A percentile compares a stretch with the other conserved stretches of the same genome.
Conservation (phyloP, 495 filamentous ascomycete genomes). For the Aspergillus hancockii region DNA sequence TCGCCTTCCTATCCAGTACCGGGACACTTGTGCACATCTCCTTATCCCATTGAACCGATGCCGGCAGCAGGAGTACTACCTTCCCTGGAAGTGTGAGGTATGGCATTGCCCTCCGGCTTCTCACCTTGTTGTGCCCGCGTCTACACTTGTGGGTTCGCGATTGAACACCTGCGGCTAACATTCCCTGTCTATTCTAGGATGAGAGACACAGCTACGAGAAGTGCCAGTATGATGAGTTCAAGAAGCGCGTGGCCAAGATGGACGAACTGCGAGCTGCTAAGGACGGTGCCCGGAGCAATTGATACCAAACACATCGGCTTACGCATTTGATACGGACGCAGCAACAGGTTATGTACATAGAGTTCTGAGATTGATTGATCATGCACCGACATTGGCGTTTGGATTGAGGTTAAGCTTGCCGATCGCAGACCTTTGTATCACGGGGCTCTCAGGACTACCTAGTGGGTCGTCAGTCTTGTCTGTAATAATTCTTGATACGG, state of each 20-base stretch:
- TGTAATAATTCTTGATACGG: background rate
- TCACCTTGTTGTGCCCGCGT: background rate
- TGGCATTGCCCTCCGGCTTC: slow-evolving; percentile 25
- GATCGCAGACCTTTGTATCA: slow-evolving; percentile 11
- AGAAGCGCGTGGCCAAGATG: slow-evolving; percentile 98
- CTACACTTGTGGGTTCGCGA: background rate
- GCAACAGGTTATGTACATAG: slow-evolving; percentile 50
- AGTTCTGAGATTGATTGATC: slow-evolving; percentile 39
- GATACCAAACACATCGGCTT: slow-evolving; percentile 30
- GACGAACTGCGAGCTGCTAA: slow-evolving; percentile 88
- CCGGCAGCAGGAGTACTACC: slow-evolving; percentile 85
- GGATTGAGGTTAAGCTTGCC: slow-evolving; percentile 25
- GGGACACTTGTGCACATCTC: slow-evolving; percentile 91
- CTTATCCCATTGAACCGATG: slow-evolving; percentile 95
- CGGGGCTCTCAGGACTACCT: background rate
- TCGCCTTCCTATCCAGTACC: slow-evolving; percentile 82
- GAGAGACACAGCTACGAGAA: slow-evolving; percentile 98
- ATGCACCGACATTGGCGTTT: slow-evolving; percentile 44
- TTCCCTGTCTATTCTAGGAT: slow-evolving; percentile 53
- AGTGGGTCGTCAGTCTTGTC: background rate
- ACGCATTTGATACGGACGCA: slow-evolving; percentile 23
- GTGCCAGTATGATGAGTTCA: slow-evolving; percentile 98
- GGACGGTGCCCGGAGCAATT: slow-evolving; percentile 87
- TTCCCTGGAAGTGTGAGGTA: slow-evolving; percentile 98
- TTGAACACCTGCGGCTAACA: slow-evolving; percentile 5